Evolutionary conservation across 2,329 filamentous ascomycete species (phyloP).

Genomic region (Penicillium verrucosum): DNA sequence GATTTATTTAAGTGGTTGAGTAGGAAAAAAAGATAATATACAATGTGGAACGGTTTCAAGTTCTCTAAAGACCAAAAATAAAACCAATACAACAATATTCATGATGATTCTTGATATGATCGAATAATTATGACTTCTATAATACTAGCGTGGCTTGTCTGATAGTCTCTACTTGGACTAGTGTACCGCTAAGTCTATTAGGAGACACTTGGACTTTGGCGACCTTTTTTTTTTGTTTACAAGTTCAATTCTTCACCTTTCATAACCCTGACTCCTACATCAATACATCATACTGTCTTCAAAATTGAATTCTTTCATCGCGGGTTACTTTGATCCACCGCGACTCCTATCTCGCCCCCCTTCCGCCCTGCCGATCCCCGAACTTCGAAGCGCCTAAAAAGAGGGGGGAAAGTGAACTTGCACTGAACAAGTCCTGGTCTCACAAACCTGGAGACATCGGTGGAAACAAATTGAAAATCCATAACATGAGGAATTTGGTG

Average conservation of each 20-base stretch:
- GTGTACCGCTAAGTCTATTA: constrained; percentile 12
- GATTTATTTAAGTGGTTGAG: background rate
- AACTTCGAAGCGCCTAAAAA: constrained; percentile 18
- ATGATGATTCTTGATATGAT: background rate
- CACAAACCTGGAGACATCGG: constrained; percentile 1
- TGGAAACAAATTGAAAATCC: background rate
- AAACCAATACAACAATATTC: background rate
- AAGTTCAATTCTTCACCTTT: background rate
- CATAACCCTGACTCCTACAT: background rate
- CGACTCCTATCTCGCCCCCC: constrained; percentile 10
- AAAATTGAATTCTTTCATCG: background rate
- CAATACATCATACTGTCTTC: background rate
- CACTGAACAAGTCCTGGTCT: constrained; percentile 5
- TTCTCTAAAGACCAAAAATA: background rate
- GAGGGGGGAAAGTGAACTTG: constrained; percentile 11
- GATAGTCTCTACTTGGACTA: constrained; percentile 8
- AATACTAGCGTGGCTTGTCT: constrained; percentile 5
- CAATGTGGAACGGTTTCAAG: background rate
- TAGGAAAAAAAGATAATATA: background rate
- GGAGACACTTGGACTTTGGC: background rate
- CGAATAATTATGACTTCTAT: constrained; percentile 1
- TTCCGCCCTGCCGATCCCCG: constrained; percentile 19
- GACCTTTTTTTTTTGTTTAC: constrained; percentile 1
- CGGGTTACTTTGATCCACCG: constrained; percentile 8
- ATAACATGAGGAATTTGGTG: constrained; percentile 21